Percentiles rank a stretch among this genome's conserved stretches.
These are phyloP conservation scores for Dipodascus albidus DNA, from an alignment of 805 yeast species.

Conservation along the genomic window DNA sequence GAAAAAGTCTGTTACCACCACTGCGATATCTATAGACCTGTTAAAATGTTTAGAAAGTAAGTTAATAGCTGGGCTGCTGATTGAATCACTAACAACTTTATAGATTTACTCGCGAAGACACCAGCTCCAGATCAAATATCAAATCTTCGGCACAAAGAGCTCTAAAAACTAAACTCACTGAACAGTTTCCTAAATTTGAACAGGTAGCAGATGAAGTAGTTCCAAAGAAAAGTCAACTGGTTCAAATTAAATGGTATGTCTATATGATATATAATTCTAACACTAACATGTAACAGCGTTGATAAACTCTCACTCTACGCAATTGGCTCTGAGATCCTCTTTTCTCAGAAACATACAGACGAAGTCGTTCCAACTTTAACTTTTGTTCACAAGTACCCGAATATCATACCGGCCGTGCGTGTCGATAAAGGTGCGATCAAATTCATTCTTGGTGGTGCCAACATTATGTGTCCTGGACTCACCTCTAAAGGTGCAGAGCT, in stretches of 20 bases:
- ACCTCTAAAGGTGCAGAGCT: conserved; percentile 73
- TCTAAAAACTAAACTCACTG: conserved; percentile 61
- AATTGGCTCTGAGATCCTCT: conserved; percentile 7
- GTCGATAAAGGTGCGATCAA: conserved; percentile 96
- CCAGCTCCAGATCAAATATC: conserved; percentile 82
- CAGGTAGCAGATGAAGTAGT: conserved; percentile 66
- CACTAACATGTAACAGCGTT: conserved; percentile 60
- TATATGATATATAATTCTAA: conserved; percentile 51
- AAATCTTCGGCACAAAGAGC: conserved; percentile 91
- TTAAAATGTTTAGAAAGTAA: conserved; percentile 15
- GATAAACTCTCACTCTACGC: conserved; percentile 18
- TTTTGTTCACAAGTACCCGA: conserved; percentile 39
- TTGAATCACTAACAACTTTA: conserved; percentile 5
- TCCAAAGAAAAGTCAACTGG: conserved; percentile 80
- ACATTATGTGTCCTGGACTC: conserved; percentile 93
- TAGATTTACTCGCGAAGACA: conserved; percentile 71
- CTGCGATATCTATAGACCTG: background rate
- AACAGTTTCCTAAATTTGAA: conserved; percentile 65
- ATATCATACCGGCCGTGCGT: conserved; percentile 71
- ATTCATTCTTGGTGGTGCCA: conserved; percentile 90
- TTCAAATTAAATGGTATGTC: conserved; percentile 46
- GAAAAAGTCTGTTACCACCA: background rate
- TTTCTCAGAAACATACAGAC: conserved; percentile 37
- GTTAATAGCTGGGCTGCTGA: background rate
- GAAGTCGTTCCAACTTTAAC: conserved; percentile 9